These are phyloP conservation scores for Litchi chinensis DNA, from an alignment of 345 rosid species.

Conservation along the genomic window DNA sequence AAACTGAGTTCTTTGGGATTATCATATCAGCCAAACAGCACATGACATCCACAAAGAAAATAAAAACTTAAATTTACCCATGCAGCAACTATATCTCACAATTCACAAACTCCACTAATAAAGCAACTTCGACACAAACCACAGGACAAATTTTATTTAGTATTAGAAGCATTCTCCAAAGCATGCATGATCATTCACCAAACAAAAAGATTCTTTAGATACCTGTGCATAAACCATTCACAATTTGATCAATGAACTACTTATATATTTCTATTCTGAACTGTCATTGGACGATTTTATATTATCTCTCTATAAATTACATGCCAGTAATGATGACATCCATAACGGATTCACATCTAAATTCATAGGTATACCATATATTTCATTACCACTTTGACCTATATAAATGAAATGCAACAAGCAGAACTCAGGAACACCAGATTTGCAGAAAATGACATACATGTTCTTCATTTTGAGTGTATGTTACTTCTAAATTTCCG, in stretches of 20 bases:
- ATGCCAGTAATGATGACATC: background rate
- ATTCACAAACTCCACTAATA: background rate
- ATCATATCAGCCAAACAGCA: background rate
- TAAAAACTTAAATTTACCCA: background rate
- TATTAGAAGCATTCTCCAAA: background rate
- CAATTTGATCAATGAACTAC: background rate
- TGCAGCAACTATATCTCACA: background rate
- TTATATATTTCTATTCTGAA: background rate
- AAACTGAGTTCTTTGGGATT: background rate
- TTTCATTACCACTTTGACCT: background rate
- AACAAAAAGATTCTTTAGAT: background rate
- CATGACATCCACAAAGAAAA: background rate
- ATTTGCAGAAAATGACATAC: constrained; percentile 43
- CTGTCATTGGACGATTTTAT: background rate
- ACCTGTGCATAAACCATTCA: background rate
- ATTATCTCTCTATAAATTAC: background rate
- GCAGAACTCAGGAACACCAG: constrained; percentile 5
- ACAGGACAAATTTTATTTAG: background rate
- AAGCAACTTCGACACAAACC: background rate
- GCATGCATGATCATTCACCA: background rate
- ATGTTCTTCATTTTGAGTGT: constrained; percentile 87
- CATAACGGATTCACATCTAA: constrained; percentile 2
- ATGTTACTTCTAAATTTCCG: constrained; percentile 90
- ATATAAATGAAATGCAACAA: constrained; percentile 4
- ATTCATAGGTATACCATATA: background rate